Evolutionary conservation across 2,329 filamentous ascomycete genomes (phyloP).

Genomic region (Fusarium albidum): DNA sequence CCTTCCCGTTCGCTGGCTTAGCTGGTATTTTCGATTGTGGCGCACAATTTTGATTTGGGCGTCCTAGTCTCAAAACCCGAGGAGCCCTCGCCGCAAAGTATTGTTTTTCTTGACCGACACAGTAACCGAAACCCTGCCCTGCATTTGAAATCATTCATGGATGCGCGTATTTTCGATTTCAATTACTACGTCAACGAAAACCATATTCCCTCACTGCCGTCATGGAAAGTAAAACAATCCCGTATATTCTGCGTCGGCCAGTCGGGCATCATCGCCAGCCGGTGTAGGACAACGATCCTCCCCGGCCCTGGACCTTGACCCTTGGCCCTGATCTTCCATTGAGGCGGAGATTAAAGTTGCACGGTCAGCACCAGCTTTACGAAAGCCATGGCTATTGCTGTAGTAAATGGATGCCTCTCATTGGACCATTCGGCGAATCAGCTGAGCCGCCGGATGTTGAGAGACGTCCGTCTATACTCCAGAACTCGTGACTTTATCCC

Average conservation of each 20-base stretch:
- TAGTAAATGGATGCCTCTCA: slow-evolving; percentile 2
- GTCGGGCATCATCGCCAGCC: slow-evolving; percentile 30
- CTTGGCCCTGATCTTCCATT: neutral
- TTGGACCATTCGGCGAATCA: slow-evolving; percentile 1
- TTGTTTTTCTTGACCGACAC: slow-evolving; percentile 31
- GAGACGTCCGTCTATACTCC: neutral
- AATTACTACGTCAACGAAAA: slow-evolving; percentile 27
- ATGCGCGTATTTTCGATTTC: neutral
- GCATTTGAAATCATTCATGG: neutral
- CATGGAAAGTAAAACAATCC: neutral
- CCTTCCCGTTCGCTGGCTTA: too few relatives aligned
- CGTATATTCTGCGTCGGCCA: slow-evolving; percentile 10
- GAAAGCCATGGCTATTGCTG: slow-evolving; percentile 2
- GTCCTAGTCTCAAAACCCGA: too few relatives aligned
- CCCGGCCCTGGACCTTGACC: neutral
- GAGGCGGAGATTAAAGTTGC: neutral
- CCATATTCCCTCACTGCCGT: neutral
- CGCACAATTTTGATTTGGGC: too few relatives aligned
- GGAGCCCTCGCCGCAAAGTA: too few relatives aligned
- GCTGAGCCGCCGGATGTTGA: neutral
- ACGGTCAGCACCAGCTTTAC: slow-evolving; percentile 1
- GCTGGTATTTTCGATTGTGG: too few relatives aligned
- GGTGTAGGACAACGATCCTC: neutral
- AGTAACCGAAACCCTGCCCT: slow-evolving; percentile 12
- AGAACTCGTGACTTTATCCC: neutral